Evolutionary conservation across 331 rosid genomes (phyloP), one percentile per base, ranked within the genome.

Genomic region (Spiraea crenata): DNA sequence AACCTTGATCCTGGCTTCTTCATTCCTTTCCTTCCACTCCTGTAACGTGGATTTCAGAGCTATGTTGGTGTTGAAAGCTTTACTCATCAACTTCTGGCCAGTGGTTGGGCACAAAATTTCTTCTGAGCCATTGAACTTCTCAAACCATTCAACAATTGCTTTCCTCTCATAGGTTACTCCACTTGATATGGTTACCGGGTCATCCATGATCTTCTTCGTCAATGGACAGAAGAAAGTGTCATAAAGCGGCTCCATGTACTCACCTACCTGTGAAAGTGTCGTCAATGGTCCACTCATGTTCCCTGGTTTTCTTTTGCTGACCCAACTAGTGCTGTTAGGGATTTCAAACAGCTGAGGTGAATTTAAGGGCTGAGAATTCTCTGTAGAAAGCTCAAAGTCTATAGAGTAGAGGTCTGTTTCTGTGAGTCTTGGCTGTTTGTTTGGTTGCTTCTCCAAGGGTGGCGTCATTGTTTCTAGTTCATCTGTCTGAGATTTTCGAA

Each of bases 1-100:
- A 2, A 81, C 71, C 65, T 81, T 79, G 59, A 81, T 72, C 70
- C 69, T 76, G 9, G 84, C 82, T 62, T 44, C 81, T 44, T 81
- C 86, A 57, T 84, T 79, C 78, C 89, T 77, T 57, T 81, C 84
- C 63, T 41, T 79, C 89, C 89, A 81, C 72, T 84, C 77, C 52
- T 69, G 74, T 65, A 84, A 79, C 44, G 77, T 79, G 13, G 74
- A 72, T 77, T 66, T 79, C 41, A 84, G 69, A 59, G 89, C 86
- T 52, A 59, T 79, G 57, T 81, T 79, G 39, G 80, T 41, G 60
- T 70, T 82, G 52, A 58, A 55, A 44, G 42, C 76, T 74, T 58
- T 76, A 68, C 73, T 64, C 40, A 19, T n/a, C 63, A 84, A 68
- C 76, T 76, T 81, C 66, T 75, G 63, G 59, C 78, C 71, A 25